phyloP scores from a whole-genome alignment of 2,329 filamentous ascomycete genomes.

The Ophiocordyceps sinensis region DNA sequence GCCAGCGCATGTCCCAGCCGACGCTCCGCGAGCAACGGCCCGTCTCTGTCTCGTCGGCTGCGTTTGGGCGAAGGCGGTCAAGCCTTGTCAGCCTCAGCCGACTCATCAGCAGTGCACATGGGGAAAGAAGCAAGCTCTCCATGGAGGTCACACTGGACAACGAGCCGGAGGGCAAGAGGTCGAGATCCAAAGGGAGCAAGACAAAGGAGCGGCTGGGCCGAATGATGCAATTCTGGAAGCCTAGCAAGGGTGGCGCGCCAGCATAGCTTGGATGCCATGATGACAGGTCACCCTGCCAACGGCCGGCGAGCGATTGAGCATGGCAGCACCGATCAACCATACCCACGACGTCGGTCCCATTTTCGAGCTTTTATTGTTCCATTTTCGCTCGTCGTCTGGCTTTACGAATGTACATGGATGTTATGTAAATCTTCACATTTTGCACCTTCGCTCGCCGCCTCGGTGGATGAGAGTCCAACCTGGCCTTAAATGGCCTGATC shows the following conservation, averaged over 20 bases:
- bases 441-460: neutral
- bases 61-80: slow-evolving; percentile 55
- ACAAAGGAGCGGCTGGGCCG: slow-evolving; percentile 52
- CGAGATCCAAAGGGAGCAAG: slow-evolving; percentile 44
- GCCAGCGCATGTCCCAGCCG: slow-evolving; percentile 32
- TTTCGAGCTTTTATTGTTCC: neutral
- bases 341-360: neutral
- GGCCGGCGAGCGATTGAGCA: neutral
- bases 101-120: slow-evolving; percentile 60
- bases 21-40: slow-evolving; percentile 41
- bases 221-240: slow-evolving; percentile 69
- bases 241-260: slow-evolving; percentile 26
- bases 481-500: neutral
- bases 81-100: slow-evolving; percentile 66
- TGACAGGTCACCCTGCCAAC: too few species aligned
- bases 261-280: too few species aligned
- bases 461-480: neutral
- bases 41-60: slow-evolving; percentile 44
- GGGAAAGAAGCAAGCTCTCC: slow-evolving; percentile 60
- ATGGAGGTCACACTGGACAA: slow-evolving; percentile 47
- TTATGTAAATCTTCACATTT: slow-evolving; percentile 19
- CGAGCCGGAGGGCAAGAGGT: slow-evolving; percentile 38
- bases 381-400: neutral
- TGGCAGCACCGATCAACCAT: neutral
- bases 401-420: slow-evolving; percentile 22